Evolutionary conservation across 2,329 filamentous ascomycete genomes (phyloP).

Genomic region (Pseudopithomyces chartarum): DNA sequence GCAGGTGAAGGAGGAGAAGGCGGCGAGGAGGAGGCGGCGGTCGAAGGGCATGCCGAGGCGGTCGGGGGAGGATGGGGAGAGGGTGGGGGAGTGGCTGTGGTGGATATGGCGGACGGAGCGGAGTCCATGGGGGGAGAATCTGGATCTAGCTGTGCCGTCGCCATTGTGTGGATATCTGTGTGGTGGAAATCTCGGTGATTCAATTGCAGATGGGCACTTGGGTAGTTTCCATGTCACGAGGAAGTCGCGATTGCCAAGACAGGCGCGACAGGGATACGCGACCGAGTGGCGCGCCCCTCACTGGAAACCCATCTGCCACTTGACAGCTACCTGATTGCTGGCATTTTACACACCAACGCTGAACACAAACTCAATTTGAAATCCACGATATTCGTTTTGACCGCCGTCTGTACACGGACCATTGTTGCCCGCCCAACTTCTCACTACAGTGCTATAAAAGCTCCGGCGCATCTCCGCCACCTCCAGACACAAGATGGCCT

Average conservation of each 20-base stretch:
- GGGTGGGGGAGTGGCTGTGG: conserved; percentile 7
- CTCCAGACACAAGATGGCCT: conserved; percentile 16
- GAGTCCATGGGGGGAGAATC: background rate
- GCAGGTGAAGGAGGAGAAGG: conserved; percentile 67
- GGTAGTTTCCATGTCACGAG: background rate
- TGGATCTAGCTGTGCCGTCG: conserved; percentile 3
- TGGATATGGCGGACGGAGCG: background rate
- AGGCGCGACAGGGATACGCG: background rate
- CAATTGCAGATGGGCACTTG: background rate
- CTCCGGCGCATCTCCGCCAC: background rate
- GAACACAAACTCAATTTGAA: background rate
- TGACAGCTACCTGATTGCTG: background rate
- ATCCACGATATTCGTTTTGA: background rate
- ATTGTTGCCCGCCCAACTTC: background rate
- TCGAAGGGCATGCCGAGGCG: conserved; percentile 67
- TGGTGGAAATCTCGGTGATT: background rate
- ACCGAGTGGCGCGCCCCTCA: background rate
- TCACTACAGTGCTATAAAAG: background rate
- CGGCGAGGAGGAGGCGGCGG: conserved; percentile 68
- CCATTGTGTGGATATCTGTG: conserved; percentile 1
- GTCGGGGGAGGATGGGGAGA: conserved; percentile 22
- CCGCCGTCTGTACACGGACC: background rate
- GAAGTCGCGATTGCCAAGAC: conserved; percentile 1
- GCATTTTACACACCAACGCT: background rate
- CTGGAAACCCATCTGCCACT: background rate